Evolutionary conservation across 441 rosid species (phyloP).

Genomic region (Manihot esculenta): DNA sequence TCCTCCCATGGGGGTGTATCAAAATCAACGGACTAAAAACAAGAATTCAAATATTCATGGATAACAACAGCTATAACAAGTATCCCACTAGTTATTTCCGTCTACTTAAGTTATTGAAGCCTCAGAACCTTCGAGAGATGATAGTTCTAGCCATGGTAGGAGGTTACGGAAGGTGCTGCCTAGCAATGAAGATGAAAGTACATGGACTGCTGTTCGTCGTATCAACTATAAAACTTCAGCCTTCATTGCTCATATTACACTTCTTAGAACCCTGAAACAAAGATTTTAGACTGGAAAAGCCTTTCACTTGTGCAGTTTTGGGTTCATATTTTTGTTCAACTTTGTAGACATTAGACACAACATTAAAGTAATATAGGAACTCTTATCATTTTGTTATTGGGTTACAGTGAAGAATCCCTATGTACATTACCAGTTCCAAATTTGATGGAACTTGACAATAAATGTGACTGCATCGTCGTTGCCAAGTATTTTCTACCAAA

Average conservation of each 20-base stretch:
- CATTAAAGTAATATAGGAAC: neutral
- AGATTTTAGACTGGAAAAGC: neutral
- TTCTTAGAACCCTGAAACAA: neutral
- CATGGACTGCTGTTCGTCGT: conserved; percentile 5
- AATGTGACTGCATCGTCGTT: neutral
- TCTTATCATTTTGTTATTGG: neutral
- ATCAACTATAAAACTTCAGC: conserved; percentile 9
- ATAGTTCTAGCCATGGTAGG: neutral
- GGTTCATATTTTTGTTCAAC: neutral
- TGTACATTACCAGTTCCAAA: neutral
- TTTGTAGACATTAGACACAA: neutral
- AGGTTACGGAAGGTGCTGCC: neutral
- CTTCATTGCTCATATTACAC: conserved; percentile 11
- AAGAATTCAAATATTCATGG: neutral
- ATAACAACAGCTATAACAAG: neutral
- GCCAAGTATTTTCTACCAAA: neutral
- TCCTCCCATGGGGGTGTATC: neutral
- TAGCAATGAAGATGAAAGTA: conserved; percentile 7
- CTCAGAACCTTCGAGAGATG: neutral
- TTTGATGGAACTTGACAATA: neutral
- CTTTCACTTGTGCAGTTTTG: neutral
- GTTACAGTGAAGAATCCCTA: neutral
- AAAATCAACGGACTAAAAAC: neutral
- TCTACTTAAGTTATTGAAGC: neutral
- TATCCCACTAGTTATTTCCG: neutral